Conservation (phyloP, 2,329 filamentous ascomycete species). For the Gremmenia infestans region DNA sequence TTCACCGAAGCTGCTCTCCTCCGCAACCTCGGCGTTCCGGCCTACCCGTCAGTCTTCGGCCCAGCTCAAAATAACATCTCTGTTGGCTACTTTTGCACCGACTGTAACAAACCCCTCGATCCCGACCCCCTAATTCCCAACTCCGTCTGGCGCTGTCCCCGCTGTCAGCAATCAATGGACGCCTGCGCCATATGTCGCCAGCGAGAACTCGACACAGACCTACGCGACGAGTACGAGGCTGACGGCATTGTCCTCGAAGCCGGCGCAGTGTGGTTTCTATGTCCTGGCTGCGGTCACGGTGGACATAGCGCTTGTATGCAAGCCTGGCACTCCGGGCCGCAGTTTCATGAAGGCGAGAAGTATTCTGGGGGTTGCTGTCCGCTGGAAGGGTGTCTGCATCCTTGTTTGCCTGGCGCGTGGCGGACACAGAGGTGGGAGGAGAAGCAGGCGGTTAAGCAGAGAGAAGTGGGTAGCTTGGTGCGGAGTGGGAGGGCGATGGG, state of each 20-base stretch:
- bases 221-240: conserved; percentile 1
- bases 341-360: conserved; percentile 30
- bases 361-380: conserved; percentile 54
- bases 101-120: conserved; percentile 50
- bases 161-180: conserved; percentile 48
- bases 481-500: conserved; percentile 12
- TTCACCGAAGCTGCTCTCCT: conserved; percentile 57
- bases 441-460: conserved; percentile 26
- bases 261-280: conserved; percentile 53
- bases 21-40: conserved; percentile 52
- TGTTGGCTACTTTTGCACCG: conserved; percentile 49
- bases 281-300: conserved; percentile 57
- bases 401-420: conserved; percentile 55
- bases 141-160: conserved; percentile 53
- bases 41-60: conserved; percentile 50
- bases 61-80: conserved; percentile 51
- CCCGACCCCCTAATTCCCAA: conserved; percentile 34
- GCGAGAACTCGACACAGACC: conserved; percentile 17
- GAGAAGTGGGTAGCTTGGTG: conserved; percentile 41
- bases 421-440: conserved; percentile 40
- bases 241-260: conserved; percentile 2
- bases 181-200: conserved; percentile 57
- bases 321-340: conserved; percentile 47
- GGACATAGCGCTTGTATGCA: conserved; percentile 57
- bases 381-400: conserved; percentile 60